These are phyloP conservation scores for Arthrobotrys entomopaga DNA, from an alignment of 2,329 filamentous ascomycete species.

Conservation along the genomic window DNA sequence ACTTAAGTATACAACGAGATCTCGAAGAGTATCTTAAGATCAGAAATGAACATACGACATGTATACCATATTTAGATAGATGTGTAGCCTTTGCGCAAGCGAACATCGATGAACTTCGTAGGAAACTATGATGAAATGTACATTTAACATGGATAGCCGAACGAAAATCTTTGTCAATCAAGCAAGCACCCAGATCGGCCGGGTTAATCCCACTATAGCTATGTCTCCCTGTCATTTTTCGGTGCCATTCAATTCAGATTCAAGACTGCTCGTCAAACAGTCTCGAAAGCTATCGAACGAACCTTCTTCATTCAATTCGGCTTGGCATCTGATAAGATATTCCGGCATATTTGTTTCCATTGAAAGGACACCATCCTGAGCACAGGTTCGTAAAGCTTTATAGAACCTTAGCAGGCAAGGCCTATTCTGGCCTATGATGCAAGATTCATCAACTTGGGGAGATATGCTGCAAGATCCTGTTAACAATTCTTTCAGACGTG, in stretches of 20 bases:
- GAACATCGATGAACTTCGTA: too few species aligned
- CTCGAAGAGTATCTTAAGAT: too few species aligned
- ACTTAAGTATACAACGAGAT: too few species aligned
- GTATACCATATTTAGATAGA: too few species aligned
- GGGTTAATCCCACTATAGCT: too few species aligned
- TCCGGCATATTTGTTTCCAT: slow-evolving; percentile 32
- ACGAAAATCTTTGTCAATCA: too few species aligned
- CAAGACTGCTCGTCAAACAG: slow-evolving; percentile 16
- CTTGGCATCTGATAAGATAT: slow-evolving; percentile 36
- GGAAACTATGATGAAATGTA: too few species aligned
- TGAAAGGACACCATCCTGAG: slow-evolving; percentile 22
- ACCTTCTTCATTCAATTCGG: slow-evolving; percentile 14
- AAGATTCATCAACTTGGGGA: slow-evolving; percentile 22
- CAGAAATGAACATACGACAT: too few species aligned
- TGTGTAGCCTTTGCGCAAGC: too few species aligned
- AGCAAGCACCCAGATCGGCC: too few species aligned
- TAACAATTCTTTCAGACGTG: background rate
- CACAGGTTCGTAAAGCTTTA: slow-evolving; percentile 21
- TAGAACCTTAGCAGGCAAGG: slow-evolving; percentile 23
- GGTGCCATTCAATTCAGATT: background rate
- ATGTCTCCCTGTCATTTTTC: too few species aligned
- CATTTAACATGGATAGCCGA: too few species aligned
- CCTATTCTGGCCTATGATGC: slow-evolving; percentile 21
- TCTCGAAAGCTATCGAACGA: slow-evolving; percentile 26
- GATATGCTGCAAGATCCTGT: slow-evolving; percentile 40